Base-by-base conservation (phyloP, 164 flowering plant genomes). In the Magnolia changhungtana region DNA sequence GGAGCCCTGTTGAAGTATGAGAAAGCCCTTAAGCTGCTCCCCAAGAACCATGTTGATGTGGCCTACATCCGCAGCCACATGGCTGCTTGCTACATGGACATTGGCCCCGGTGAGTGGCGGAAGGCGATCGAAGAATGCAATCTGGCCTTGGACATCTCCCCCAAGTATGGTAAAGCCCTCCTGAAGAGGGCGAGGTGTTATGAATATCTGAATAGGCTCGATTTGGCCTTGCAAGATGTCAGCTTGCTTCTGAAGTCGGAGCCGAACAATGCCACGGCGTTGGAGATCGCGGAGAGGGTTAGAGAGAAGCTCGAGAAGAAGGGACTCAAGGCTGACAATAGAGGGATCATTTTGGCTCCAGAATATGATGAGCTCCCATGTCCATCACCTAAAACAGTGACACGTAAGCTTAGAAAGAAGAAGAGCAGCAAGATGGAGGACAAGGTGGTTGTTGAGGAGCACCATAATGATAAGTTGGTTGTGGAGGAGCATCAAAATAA, bases 61-160 rank as follows among this genome's bases (percentile, higher is more conserved):
- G 83, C 94, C 0, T 79, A 87, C 77, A 88, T 95, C 1, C 84
- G 88, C 58, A 92, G 91, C 77, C 92, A 92, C 73, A 84, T 89
- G 87, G 98, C 98, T 20, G 89, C 96, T 0, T 93, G 97, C 74
- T 92, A 86, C 80, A 93, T 95, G 98, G 96, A 93, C 80, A 83
- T 91, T 89, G 95, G 92, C 27, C 77, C 88, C 55, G 83, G 81
- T 65, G 98, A 90, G 75, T 93, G 84, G 75, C 91, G 94, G 1
- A 84, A 84, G 73, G 97, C 98, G 1, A 87, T 93, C 16, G 86
- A 83, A 19, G 97, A 95, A 79, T 95, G 98, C 82, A 88, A 89
- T 86, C 82, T 91, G 82, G 98, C 98, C 20, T 89, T 95, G 49
- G 92, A 89, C 78, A 90, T 89, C 49, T 75, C 90, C 13, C 97